A percentile compares a stretch with the other conserved stretches of the same genome.
Evolutionary conservation across 352 stramenopile species (phyloP).

Genomic region (Globisporangium heterothallicum): DNA sequence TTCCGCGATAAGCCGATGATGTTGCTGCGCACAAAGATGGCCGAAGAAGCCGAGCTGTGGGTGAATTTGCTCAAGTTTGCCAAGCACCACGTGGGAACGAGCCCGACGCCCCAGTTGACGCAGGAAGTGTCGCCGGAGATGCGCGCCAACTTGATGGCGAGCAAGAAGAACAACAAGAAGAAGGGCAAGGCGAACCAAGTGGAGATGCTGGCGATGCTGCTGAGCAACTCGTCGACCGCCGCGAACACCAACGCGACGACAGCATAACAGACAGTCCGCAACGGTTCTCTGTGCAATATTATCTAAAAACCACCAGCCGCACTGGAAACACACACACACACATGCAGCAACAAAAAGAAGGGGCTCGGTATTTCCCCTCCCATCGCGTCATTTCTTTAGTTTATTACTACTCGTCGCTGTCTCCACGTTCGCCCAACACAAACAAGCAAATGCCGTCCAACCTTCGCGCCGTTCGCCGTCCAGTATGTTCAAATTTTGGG

Average conservation of each 20-base stretch:
- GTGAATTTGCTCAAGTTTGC: conserved; percentile 68
- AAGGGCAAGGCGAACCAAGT: conserved; percentile 22
- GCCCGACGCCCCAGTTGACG: conserved; percentile 16
- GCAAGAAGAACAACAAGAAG: conserved; percentile 31
- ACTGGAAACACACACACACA: too few species aligned
- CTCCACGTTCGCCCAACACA: too few species aligned
- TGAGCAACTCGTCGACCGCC: conserved; percentile 24
- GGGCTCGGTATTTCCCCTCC: too few species aligned
- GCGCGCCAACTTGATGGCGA: conserved; percentile 22
- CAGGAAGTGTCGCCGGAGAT: conserved; percentile 15
- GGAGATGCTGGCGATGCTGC: conserved; percentile 35
- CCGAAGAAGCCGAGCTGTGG: conserved; percentile 63
- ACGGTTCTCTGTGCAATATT: too few species aligned
- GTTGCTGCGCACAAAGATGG: conserved; percentile 53
- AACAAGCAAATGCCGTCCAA: too few species aligned
- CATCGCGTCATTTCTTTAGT: too few species aligned
- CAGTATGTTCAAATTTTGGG: too few species aligned
- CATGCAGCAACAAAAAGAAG: too few species aligned
- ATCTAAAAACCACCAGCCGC: too few species aligned
- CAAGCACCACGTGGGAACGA: conserved; percentile 33
- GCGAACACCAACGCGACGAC: neutral
- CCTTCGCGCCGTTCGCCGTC: too few species aligned
- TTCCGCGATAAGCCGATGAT: conserved; percentile 47
- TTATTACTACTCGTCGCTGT: too few species aligned
- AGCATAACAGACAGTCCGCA: too few species aligned